Percentiles rank a stretch among this genome's conserved stretches.
Evolutionary conservation across 257 asterid genomes (phyloP).

Genomic region (Solanum clarkiae): DNA sequence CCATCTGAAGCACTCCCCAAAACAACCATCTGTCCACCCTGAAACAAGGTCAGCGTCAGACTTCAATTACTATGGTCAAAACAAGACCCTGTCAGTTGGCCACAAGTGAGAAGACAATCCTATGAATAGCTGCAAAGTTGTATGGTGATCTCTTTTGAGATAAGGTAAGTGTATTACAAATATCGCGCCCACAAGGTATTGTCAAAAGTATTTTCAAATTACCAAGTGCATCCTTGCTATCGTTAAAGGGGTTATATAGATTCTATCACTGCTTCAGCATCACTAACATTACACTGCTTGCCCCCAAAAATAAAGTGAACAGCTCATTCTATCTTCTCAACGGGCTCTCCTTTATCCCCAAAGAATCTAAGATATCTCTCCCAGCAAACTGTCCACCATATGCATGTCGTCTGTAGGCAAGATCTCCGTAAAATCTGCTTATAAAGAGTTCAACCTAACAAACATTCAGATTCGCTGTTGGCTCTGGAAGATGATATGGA

Average conservation of each 20-base stretch:
- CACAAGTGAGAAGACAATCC: background rate
- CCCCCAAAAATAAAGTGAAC: background rate
- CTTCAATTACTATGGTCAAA: background rate
- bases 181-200: background rate
- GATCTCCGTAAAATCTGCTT: background rate
- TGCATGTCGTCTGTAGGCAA: background rate
- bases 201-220: background rate
- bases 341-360: background rate
- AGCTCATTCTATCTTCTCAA: background rate
- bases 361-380: background rate
- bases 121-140: background rate
- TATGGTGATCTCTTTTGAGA: background rate
- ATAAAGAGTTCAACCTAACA: background rate
- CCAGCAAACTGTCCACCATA: background rate
- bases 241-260: background rate
- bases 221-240: background rate
- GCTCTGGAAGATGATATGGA: background rate
- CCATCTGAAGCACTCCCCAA: slow-evolving; percentile 83
- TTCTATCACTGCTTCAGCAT: background rate
- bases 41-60: background rate
- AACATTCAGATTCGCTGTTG: background rate
- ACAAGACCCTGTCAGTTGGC: background rate
- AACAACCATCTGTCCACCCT: slow-evolving; percentile 83
- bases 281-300: background rate
- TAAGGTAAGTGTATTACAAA: background rate